These are phyloP conservation scores for Coemansia sp. DNA, from an alignment of 192 early-diverging fungal species.

Conservation along the genomic window DNA sequence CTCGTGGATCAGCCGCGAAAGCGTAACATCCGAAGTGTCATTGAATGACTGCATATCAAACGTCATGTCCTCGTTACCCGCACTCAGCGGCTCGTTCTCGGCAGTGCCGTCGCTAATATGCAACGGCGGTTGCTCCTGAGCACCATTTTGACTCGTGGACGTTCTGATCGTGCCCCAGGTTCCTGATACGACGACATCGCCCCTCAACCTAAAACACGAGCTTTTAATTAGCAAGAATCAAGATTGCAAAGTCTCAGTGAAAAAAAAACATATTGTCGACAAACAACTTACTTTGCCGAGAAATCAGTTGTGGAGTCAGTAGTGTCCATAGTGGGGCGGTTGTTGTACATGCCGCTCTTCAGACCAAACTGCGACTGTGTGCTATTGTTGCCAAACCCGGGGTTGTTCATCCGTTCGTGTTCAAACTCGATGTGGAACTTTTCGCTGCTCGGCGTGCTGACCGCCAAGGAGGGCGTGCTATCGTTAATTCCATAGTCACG, in stretches of 20 bases:
- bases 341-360: constrained; percentile 40
- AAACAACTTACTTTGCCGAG: constrained; percentile 24
- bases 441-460: constrained; percentile 26
- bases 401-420: constrained; percentile 12
- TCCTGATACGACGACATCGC: constrained; percentile 31
- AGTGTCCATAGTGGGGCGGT: neutral
- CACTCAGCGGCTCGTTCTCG: neutral
- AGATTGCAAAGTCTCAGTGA: neutral
- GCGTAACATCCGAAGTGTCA: constrained; percentile 15
- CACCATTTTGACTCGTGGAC: neutral
- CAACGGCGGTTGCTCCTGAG: neutral
- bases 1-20: constrained; percentile 22
- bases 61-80: constrained; percentile 16
- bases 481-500: constrained; percentile 11
- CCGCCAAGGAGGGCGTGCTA: constrained; percentile 27
- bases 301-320: constrained; percentile 25
- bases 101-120: neutral
- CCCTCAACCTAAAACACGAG: constrained; percentile 26
- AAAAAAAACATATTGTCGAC: neutral
- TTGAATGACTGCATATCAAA: constrained; percentile 30
- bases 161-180: constrained; percentile 27
- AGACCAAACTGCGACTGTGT: constrained; percentile 35
- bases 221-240: neutral
- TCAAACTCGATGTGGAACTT: constrained; percentile 31
- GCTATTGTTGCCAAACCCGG: constrained; percentile 4